Evolutionary conservation across 2,329 filamentous ascomycete genomes (phyloP).

Genomic region (Mycogone perniciosa): DNA sequence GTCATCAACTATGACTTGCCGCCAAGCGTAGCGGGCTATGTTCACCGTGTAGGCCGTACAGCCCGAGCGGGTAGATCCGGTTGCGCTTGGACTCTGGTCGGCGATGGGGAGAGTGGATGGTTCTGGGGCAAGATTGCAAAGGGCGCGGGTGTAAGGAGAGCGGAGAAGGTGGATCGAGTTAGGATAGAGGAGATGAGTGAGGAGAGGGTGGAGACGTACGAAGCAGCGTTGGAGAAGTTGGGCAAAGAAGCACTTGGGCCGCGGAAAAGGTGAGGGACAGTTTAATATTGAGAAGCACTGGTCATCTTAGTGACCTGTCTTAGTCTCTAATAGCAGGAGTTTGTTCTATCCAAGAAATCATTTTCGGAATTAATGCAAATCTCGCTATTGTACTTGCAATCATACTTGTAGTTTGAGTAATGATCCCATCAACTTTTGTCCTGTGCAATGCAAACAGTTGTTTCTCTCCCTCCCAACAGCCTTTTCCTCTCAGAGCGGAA

Average conservation of each 20-base stretch:
- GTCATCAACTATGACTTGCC: constrained; percentile 95
- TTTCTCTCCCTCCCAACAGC: neutral
- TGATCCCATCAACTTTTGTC: too few species aligned
- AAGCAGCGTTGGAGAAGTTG: constrained; percentile 54
- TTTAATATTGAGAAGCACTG: constrained; percentile 1
- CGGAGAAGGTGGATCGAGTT: constrained; percentile 41
- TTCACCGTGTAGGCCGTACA: constrained; percentile 88
- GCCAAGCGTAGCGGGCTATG: constrained; percentile 70
- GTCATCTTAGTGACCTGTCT: too few species aligned
- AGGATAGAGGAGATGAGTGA: constrained; percentile 43
- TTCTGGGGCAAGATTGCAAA: constrained; percentile 80
- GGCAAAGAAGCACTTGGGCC: constrained; percentile 49
- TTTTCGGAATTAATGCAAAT: too few species aligned
- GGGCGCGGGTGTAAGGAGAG: constrained; percentile 42
- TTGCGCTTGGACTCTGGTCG: constrained; percentile 79
- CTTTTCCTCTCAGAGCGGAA: neutral
- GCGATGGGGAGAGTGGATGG: constrained; percentile 78
- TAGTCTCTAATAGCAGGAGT: too few species aligned
- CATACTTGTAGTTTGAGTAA: too few species aligned
- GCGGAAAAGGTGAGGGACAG: constrained; percentile 18
- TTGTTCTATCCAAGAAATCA: neutral
- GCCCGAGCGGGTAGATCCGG: constrained; percentile 73
- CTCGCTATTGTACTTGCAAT: too few species aligned
- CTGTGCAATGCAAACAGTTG: neutral
- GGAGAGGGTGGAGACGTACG: constrained; percentile 41